phyloP scores from a whole-genome alignment of 2,329 filamentous ascomycete species.

The Trichoderma sp. region DNA sequence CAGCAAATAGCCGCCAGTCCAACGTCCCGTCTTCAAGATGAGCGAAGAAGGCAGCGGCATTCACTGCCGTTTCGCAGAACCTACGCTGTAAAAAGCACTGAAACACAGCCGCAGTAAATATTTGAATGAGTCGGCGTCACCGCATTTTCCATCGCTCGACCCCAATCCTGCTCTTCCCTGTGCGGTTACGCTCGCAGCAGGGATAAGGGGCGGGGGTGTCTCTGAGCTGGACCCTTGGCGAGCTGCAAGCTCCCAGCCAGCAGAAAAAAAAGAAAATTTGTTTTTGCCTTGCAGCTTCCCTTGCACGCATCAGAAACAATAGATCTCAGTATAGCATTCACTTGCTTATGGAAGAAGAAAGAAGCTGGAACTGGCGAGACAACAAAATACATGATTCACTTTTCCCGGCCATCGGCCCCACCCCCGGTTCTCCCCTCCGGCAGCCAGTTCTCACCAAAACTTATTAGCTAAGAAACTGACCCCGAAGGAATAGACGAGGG shows the following conservation, averaged over 20 bases:
- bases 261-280: neutral
- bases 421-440: conserved; percentile 9
- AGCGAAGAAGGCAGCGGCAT: neutral
- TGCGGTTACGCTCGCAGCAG: conserved; percentile 13
- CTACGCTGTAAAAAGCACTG: neutral
- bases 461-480: neutral
- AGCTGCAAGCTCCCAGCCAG: conserved; percentile 10
- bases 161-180: neutral
- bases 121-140: conserved; percentile 20
- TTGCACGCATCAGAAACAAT: neutral
- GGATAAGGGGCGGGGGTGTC: conserved; percentile 11
- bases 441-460: neutral
- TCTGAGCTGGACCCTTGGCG: conserved; percentile 20
- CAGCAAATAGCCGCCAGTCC: neutral
- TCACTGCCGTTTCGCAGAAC: neutral
- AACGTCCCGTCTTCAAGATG: neutral
- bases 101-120: neutral
- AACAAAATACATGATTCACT: neutral
- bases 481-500: conserved; percentile 5
- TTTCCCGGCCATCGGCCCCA: conserved; percentile 19
- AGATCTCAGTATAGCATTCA: neutral
- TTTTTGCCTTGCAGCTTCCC: neutral
- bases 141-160: conserved; percentile 23
- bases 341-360: neutral
- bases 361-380: neutral